A percentile compares a stretch with the other conserved stretches of the same genome.
Conservation (phyloP, 2,329 filamentous ascomycete species). For the Phialophora verrucosa region DNA sequence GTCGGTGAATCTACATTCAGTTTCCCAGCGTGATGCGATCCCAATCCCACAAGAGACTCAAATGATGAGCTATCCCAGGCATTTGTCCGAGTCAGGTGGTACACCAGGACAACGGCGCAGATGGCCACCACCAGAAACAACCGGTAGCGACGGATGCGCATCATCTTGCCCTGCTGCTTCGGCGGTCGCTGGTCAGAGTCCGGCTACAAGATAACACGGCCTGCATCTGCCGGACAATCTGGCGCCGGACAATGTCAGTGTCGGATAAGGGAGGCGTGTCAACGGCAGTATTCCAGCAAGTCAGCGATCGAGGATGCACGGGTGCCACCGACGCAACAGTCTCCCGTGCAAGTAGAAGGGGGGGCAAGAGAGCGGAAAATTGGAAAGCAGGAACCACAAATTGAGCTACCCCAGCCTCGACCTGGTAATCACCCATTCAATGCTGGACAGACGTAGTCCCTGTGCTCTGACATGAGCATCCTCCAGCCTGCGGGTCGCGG, state of each 20-base stretch:
- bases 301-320: background rate
- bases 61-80: slow-evolving; percentile 43
- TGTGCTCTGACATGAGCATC: slow-evolving; percentile 13
- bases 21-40: slow-evolving; percentile 19
- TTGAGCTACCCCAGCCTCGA: no score
- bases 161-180: slow-evolving; percentile 45
- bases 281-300: background rate
- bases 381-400: background rate
- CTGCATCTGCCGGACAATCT: slow-evolving; percentile 24
- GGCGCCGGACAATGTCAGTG: background rate
- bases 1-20: slow-evolving; percentile 2
- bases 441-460: background rate
- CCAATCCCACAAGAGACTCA: slow-evolving; percentile 28
- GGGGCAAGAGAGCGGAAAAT: background rate
- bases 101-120: slow-evolving; percentile 52
- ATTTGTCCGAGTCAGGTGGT: slow-evolving; percentile 58
- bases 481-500: background rate
- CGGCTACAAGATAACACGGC: background rate
- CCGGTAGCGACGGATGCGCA: slow-evolving; percentile 57
- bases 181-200: slow-evolving; percentile 2
- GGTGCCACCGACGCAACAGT: background rate
- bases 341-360: background rate
- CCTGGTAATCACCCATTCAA: background rate
- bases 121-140: slow-evolving; percentile 53
- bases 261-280: background rate